phyloP scores from a whole-genome alignment of 1,139 yeast genomes.

The Magnusiomyces magnusii region DNA sequence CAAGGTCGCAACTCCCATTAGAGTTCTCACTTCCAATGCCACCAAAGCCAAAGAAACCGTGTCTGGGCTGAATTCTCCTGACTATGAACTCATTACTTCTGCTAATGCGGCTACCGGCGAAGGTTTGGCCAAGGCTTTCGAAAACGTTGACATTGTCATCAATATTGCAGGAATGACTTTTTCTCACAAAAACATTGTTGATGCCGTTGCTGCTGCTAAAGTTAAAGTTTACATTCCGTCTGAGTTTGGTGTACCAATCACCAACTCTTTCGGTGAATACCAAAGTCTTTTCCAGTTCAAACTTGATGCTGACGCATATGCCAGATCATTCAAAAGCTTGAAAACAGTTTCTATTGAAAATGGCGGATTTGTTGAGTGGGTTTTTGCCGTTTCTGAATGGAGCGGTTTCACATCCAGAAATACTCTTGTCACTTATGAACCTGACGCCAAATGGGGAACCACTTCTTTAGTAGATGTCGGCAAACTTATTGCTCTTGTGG shows the following conservation, averaged over 20 bases:
- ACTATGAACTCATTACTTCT: slow-evolving; percentile 17
- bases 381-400: slow-evolving; percentile 20
- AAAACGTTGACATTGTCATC: slow-evolving; percentile 46
- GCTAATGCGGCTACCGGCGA: slow-evolving; percentile 26
- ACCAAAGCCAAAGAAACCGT: slow-evolving; percentile 26
- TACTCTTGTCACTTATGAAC: slow-evolving; percentile 31
- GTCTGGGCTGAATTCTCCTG: not conserved
- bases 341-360: slow-evolving; percentile 46
- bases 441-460: slow-evolving; percentile 33
- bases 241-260: slow-evolving; percentile 48
- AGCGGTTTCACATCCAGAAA: slow-evolving; percentile 31
- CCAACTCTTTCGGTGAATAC: slow-evolving; percentile 24
- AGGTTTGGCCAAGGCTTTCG: slow-evolving; percentile 35
- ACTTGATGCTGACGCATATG: slow-evolving; percentile 35
- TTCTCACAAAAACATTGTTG: slow-evolving; percentile 30
- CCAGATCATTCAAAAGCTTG: slow-evolving; percentile 34
- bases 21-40: slow-evolving; percentile 43
- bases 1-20: slow-evolving; percentile 44
- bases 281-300: slow-evolving; percentile 39
- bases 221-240: slow-evolving; percentile 55
- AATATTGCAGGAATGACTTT: slow-evolving; percentile 36
- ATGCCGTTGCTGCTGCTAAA: slow-evolving; percentile 36
- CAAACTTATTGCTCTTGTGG: slow-evolving; percentile 39
- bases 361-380: slow-evolving; percentile 39
- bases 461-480: slow-evolving; percentile 44